Evolutionary conservation across 768 basidiomycete species (phyloP), one percentile per base, ranked within the genome.

Genomic region (Heimioporus sp.): DNA sequence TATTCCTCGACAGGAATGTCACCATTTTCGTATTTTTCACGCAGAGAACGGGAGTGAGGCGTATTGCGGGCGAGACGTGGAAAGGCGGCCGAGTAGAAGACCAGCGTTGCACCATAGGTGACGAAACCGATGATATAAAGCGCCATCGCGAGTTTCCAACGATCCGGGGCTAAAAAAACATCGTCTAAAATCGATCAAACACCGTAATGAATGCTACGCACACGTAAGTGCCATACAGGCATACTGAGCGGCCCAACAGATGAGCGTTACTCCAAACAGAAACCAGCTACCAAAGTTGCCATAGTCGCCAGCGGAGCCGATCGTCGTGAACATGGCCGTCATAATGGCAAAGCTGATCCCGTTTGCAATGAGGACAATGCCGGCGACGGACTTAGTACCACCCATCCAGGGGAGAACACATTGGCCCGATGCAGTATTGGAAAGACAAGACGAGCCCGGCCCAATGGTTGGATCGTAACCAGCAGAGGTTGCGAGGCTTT

Each of bases 31-130:
- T 79, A 83, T 57, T 74, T 78, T 44, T 77, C 78, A 34, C 75
- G 72, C 3, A 90, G 67, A 3, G 65, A 66, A 13, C 83, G 79
- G 4, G 88, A 73, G 56, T 80, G 84, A 4, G 76, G 67, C 0
- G 90, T 92, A 62, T 92, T 91, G 3, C 88, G 79, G 0, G 91
- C 90, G 2, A 93, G 78, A 9, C 88, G 82, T 2, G 91, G 91
- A 64, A 92, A 92, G 13, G 80, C 58, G 0, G 89, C 90, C 0
- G 85, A 80, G 57, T 85, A 92, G 67, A 92, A 92, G 0, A 90
- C 87, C 10, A 90, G 77, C 0, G 89, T 89, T 3, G 88, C 88
- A 1, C 88, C 88, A 54, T 90, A 92, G 1, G 82, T 76, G 43
- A 90, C 80, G 70, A 87, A 92, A 9, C 87, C 84, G 28, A 89